Evolutionary conservation across 2,329 filamentous ascomycete genomes (phyloP).

Genomic region (Fusarium chlamydosporum): DNA sequence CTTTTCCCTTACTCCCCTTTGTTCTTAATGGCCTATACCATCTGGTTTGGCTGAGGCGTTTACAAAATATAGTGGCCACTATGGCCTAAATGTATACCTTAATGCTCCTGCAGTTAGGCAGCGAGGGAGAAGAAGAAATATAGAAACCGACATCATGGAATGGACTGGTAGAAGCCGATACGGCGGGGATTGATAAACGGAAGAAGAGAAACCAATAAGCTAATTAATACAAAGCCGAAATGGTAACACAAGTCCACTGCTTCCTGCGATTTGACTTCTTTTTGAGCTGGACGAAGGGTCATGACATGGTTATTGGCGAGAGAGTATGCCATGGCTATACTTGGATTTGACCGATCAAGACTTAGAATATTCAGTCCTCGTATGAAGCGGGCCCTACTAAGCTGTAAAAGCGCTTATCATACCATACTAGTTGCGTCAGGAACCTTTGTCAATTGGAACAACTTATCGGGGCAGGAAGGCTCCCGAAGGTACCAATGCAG

Average conservation of each 20-base stretch:
- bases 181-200: slow-evolving; percentile 21
- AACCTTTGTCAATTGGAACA: slow-evolving; percentile 25
- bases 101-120: slow-evolving; percentile 48
- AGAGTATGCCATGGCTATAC: slow-evolving; percentile 27
- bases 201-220: slow-evolving; percentile 28
- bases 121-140: slow-evolving; percentile 42
- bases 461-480: background rate
- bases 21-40: slow-evolving; percentile 42
- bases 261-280: slow-evolving; percentile 33
- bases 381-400: background rate
- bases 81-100: slow-evolving; percentile 47
- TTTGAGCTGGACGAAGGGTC: slow-evolving; percentile 13
- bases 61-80: slow-evolving; percentile 42
- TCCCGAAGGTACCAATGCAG: background rate
- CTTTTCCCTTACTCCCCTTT: slow-evolving; percentile 38
- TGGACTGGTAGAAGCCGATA: slow-evolving; percentile 31
- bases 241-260: slow-evolving; percentile 15
- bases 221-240: slow-evolving; percentile 30
- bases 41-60: slow-evolving; percentile 44
- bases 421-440: slow-evolving; percentile 4
- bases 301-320: slow-evolving; percentile 35
- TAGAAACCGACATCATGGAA: slow-evolving; percentile 30
- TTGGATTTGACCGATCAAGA: slow-evolving; percentile 7
- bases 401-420: background rate
- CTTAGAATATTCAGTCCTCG: background rate